Evolutionary conservation across 2,329 filamentous ascomycete genomes (phyloP), one percentile per base, ranked within the genome.

Genomic region (Ceratocystis smalleyi): DNA sequence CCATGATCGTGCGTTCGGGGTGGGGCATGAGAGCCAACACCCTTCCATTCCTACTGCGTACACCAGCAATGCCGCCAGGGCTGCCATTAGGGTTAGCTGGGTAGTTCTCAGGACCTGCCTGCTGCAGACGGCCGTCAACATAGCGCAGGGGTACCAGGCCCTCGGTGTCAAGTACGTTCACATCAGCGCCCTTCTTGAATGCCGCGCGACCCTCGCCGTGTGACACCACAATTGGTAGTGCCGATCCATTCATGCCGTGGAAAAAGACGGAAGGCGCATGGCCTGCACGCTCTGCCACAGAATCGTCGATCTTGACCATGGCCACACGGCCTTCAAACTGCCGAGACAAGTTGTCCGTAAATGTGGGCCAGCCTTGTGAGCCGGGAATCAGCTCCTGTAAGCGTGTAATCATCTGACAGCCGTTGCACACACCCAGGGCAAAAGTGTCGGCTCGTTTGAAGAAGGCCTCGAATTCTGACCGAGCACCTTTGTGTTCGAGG

Each of bases 21-120:
- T 96, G 91, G 67, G 91, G 91, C 91, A 96, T 96, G 77, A 96
- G 83, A 5, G 90, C 90, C 69, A 96, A 74, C 0, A 95, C 88
- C 65, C 89, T 81, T 12, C 91, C 91, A 71, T 95, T 86, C 54
- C 78, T 81, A 70, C 83, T 91, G 69, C 86, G 80, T 30, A 95
- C 86, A 72, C 86, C 90, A 0, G 91, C 88, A 68, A 96, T 87
- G 71, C 89, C 91, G 67, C 81, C 79, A 0, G 89, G 88, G 71
- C 86, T 90, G 62, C 91, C 91, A 75, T 95, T 96, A 62, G 79
- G 83, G 77, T 97, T 97, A 76, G 80, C 88, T 0, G 94, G 94
- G 72, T 97, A 99, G 69, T 78, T 78, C 74, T 91, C 88, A 0
- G 94, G 94, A 1, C 85, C 83, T 64, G 82, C 78, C 30, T 84